Evolutionary conservation across 805 yeast genomes (phyloP), one percentile per base, ranked within the genome.

Genomic region (Alloascoidea africana): DNA sequence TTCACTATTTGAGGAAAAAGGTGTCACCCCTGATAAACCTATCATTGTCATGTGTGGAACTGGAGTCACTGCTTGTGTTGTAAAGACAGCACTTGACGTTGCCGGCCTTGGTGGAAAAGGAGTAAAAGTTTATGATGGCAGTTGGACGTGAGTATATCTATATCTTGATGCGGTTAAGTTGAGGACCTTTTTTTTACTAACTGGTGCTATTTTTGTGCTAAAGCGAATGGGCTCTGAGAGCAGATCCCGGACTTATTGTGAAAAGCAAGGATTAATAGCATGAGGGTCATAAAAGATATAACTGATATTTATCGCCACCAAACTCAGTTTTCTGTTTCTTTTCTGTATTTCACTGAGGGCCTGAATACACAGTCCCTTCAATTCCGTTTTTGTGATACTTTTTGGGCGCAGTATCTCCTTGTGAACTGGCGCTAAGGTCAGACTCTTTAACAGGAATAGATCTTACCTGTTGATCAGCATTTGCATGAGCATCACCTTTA

Each of bases 11-110:
- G 50, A 62, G 5, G 59, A 57, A 33, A 54, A 66, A 32, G 59
- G 60, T 2, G 47, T 60, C 6, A 44, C 46, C 30, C 40, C 42
- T 13, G 49, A 46, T 19, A 77, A 79, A 49, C 87, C 84, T 8
- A 73, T 82, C 14, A 73, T 91, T 36, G 81, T 80, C 32, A 74
- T 83, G 83, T 91, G 98, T 54, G 98, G 97, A 18, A 79, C 96
- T 0, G 98, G 97, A 35, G 96, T 91, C 36, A 78, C 96, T 6
- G 97, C 96, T 1, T 84, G 89, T 44, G 75, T 91, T 32, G 66
- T 89, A 35, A 79, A 82, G 55, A 62, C 79, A 5, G 97, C 94
- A 2, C 53, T 81, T 33, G 76, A 73, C 40, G 50, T 59, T n/a
- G 63, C 70, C 14, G 44, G 45, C 14, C 14, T 44, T 11, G 41